Evolutionary conservation across 2,329 filamentous ascomycete species (phyloP), one percentile per base, ranked within the genome.

Genomic region (Plectosphaerella cucumerina): DNA sequence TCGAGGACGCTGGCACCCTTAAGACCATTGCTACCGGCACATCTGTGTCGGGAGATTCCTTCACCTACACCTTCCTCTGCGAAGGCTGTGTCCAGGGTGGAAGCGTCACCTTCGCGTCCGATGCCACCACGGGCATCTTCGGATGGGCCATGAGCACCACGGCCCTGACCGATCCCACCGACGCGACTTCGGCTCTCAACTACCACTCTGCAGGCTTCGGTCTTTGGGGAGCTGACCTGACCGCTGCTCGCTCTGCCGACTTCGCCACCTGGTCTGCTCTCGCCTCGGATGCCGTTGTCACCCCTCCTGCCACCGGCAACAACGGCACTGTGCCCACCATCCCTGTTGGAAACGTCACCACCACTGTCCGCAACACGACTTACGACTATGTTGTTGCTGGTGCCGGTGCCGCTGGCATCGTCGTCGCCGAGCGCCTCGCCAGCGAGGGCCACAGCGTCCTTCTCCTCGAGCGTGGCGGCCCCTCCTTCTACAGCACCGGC

Each of bases 11-110:
- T n/a, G 44, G 63, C 5, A 63, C 66, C 37, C 58, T 72, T 22
- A 57, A 60, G n/a, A 66, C 72, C n/a, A 77, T 77, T 55, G 59
- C 69, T 17, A 70, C 70, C 15, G 73, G 73, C 8, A 76, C 72
- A 14, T 74, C 70, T 6, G 17, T 18, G 3, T 10, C 12, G 55
- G 59, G 59, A 48, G 78, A 74, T 3, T 70, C 76, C 59, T 71
- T 71, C 61, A 69, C 68, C 6, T 75, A 72, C 56, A 78, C 75
- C 10, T 79, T 77, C 62, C 63, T 78, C 41, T 79, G 75, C 62
- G 60, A 62, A 47, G 63, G 64, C 44, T 74, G 71, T 56, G 60
- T 70, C 48, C 62, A 59, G 10, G 55, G 56, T 5, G 64, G 66
- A 50, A 56, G 61, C 1, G 57, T 58, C 26, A 58, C 61, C 42